Conservation (phyloP, 495 filamentous ascomycete genomes). For the Talaromyces borbonicus region DNA sequence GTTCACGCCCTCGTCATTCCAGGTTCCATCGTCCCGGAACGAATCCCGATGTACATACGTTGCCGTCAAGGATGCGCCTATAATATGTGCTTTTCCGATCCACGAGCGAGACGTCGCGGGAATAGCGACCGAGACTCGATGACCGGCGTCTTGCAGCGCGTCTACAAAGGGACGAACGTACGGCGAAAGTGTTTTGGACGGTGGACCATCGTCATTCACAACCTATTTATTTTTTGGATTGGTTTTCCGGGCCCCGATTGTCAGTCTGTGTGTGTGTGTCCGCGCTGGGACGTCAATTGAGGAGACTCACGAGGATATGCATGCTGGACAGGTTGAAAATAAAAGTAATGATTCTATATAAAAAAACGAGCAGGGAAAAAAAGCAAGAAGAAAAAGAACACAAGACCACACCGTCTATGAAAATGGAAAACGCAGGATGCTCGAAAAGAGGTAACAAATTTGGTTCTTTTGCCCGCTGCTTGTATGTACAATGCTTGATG, state of each 20-base stretch:
- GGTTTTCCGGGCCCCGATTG: too few relatives aligned
- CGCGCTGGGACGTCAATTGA: slow-evolving; percentile 6
- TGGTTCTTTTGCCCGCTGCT: neutral
- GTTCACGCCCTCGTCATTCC: slow-evolving; percentile 16
- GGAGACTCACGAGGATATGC: slow-evolving; percentile 37
- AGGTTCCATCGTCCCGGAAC: slow-evolving; percentile 45
- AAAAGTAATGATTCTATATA: neutral
- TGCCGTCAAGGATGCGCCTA: slow-evolving; percentile 73
- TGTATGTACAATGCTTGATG: slow-evolving; percentile 1
- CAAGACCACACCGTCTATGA: neutral
- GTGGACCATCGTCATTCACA: slow-evolving; percentile 92
- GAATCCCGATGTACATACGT: slow-evolving; percentile 65
- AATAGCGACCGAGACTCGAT: slow-evolving; percentile 82
- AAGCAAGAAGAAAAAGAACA: neutral
- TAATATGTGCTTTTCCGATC: slow-evolving; percentile 96
- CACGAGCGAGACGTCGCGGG: slow-evolving; percentile 87
- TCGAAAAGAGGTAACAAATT: too few relatives aligned
- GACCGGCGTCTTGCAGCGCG: slow-evolving; percentile 66
- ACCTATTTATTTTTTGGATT: slow-evolving; percentile 51
- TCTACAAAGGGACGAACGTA: slow-evolving; percentile 80
- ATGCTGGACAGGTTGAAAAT: slow-evolving; percentile 11
- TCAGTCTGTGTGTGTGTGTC: slow-evolving; percentile 1
- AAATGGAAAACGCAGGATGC: too few relatives aligned
- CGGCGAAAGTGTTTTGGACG: slow-evolving; percentile 73
- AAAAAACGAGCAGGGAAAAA: neutral